Evolutionary conservation across 2,329 filamentous ascomycete genomes (phyloP).

Genomic region (Zymoseptoria passerinii): DNA sequence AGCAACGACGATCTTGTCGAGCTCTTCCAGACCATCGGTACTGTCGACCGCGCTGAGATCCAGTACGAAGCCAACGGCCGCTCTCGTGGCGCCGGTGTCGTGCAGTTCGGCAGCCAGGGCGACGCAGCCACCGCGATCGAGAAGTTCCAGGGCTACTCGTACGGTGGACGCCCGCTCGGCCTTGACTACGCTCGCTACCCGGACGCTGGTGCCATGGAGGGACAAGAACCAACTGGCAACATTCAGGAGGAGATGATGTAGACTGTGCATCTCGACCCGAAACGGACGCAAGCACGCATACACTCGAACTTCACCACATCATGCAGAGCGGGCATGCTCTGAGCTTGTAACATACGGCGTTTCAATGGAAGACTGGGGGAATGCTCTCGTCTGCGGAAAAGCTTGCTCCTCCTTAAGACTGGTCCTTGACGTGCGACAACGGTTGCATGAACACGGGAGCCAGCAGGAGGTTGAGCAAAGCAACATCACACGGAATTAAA

Average conservation of each 20-base stretch:
- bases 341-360: constrained; percentile 1
- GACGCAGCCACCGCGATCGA: constrained; percentile 89
- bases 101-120: constrained; percentile 74
- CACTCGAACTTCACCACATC: not conserved
- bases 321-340: not conserved
- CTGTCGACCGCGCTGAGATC: constrained; percentile 97
- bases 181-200: constrained; percentile 91
- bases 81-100: constrained; percentile 92
- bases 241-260: constrained; percentile 99
- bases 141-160: constrained; percentile 97
- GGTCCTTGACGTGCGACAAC: not conserved
- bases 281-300: not conserved
- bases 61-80: constrained; percentile 96
- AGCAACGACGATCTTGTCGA: constrained; percentile 97
- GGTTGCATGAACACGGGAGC: not conserved
- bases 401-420: constrained; percentile 15
- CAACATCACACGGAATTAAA: not conserved
- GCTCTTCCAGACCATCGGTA: constrained; percentile 94
- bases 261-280: constrained; percentile 6
- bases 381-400: not conserved
- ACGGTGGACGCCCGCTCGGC: constrained; percentile 87
- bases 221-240: constrained; percentile 57
- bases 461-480: not conserved
- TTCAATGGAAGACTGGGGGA: not conserved
- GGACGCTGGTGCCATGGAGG: constrained; percentile 72